These are phyloP conservation scores for Groenewaldozyma salmanticensis DNA, from an alignment of 805 yeast species.

Conservation along the genomic window DNA sequence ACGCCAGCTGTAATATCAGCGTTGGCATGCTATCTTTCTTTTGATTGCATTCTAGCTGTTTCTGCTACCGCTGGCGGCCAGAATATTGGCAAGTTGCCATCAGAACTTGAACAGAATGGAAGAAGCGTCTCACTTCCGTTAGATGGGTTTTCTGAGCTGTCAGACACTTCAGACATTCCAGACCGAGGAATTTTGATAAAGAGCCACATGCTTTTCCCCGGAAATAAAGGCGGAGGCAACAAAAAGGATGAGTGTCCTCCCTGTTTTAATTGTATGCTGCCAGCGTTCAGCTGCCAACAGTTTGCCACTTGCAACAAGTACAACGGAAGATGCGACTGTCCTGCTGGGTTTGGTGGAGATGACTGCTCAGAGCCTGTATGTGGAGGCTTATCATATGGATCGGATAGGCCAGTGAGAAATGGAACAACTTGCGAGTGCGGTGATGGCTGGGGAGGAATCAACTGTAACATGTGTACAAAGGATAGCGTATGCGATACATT, in stretches of 20 bases:
- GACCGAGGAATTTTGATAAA: too few species aligned
- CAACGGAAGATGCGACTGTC: conserved; percentile 88
- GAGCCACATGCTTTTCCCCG: too few species aligned
- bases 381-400: conserved; percentile 65
- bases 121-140: too few species aligned
- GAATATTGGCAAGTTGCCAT: too few species aligned
- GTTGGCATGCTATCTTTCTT: too few species aligned
- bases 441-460: conserved; percentile 88
- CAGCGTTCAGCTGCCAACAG: conserved; percentile 83
- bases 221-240: too few species aligned
- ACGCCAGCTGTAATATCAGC: too few species aligned
- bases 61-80: too few species aligned
- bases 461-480: conserved; percentile 70
- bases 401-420: conserved; percentile 49
- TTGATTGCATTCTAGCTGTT: too few species aligned
- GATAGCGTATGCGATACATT: conserved; percentile 77
- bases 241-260: conserved; percentile 61
- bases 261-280: conserved; percentile 90
- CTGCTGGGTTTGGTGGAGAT: conserved; percentile 86
- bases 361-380: conserved; percentile 86
- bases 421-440: conserved; percentile 59
- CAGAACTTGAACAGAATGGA: too few species aligned
- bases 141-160: too few species aligned
- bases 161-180: too few species aligned
- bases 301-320: conserved; percentile 79